Evolutionary conservation across 1,139 yeast genomes (phyloP).

Genomic region (Blastobotrys raffinosifermentans): DNA sequence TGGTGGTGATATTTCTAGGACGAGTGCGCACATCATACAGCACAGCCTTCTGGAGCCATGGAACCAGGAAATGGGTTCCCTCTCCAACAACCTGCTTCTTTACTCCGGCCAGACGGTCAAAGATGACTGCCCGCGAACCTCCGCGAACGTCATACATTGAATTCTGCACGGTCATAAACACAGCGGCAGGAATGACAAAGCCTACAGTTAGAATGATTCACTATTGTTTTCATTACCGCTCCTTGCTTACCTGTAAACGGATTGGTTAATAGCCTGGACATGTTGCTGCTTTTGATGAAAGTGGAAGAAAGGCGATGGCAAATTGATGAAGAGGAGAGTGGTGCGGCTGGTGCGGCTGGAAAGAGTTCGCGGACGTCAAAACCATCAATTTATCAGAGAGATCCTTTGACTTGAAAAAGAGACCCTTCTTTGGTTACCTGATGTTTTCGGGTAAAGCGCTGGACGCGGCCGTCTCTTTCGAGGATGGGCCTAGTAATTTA

Average conservation of each 20-base stretch:
- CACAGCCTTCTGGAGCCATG: constrained; percentile 93
- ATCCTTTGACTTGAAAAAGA: no score
- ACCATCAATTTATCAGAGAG: no score
- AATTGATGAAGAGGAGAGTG: no score
- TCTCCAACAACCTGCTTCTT: constrained; percentile 84
- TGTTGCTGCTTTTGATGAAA: constrained; percentile 5
- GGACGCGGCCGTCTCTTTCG: not conserved
- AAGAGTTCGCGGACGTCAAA: no score
- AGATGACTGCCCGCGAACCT: constrained; percentile 91
- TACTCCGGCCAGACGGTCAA: constrained; percentile 88
- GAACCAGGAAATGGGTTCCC: constrained; percentile 92
- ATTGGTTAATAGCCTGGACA: constrained; percentile 13
- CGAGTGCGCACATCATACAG: constrained; percentile 86
- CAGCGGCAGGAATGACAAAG: constrained; percentile 27
- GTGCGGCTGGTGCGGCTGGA: no score
- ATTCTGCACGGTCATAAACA: constrained; percentile 24
- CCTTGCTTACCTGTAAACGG: constrained; percentile 14
- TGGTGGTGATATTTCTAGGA: constrained; percentile 89
- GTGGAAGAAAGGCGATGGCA: constrained; percentile 1
- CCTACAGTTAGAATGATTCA: constrained; percentile 13
- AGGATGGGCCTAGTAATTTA: constrained; percentile 7
- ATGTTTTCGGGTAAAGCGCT: no score
- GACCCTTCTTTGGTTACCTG: no score
- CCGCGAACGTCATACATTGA: constrained; percentile 81
- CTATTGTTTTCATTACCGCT: not conserved